Evolutionary conservation across 164 flowering plant genomes (phyloP).

Genomic region (Dillenia turbinata): DNA sequence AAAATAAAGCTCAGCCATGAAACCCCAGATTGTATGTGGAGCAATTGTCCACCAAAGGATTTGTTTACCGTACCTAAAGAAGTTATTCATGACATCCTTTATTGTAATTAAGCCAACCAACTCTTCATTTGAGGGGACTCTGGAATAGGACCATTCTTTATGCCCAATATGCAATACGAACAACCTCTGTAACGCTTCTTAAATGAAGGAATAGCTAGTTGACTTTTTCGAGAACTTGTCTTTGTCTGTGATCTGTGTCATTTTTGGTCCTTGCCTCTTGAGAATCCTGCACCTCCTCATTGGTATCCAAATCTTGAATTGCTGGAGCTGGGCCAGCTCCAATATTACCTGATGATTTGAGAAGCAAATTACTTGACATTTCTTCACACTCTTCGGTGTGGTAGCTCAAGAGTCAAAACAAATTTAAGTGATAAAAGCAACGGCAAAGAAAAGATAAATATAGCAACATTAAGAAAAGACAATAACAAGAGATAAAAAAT

Average conservation of each 20-base stretch:
- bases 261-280: conserved; percentile 16
- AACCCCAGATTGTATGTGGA: no score
- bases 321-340: conserved; percentile 9
- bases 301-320: conserved; percentile 16
- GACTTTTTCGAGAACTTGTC: conserved; percentile 36
- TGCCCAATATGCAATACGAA: conserved; percentile 75
- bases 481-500: no score
- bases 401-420: no score
- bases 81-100: conserved; percentile 99
- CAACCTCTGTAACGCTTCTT: conserved; percentile 79
- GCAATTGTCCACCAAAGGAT: no score
- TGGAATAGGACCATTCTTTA: conserved; percentile 65
- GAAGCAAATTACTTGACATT: background rate
- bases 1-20: no score
- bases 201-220: conserved; percentile 39
- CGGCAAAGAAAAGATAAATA: background rate
- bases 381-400: no score
- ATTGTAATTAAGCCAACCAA: conserved; percentile 91
- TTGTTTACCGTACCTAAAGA: conserved; percentile 60
- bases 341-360: conserved; percentile 14
- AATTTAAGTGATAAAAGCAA: background rate
- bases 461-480: no score
- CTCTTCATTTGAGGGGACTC: conserved; percentile 57
- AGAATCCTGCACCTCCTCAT: conserved; percentile 25
- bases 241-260: conserved; percentile 38